Percentiles rank a stretch among this genome's conserved stretches.
phyloP scores from a whole-genome alignment of 371 early-diverging fungal species.

The Apophysomyces ossiformis region DNA sequence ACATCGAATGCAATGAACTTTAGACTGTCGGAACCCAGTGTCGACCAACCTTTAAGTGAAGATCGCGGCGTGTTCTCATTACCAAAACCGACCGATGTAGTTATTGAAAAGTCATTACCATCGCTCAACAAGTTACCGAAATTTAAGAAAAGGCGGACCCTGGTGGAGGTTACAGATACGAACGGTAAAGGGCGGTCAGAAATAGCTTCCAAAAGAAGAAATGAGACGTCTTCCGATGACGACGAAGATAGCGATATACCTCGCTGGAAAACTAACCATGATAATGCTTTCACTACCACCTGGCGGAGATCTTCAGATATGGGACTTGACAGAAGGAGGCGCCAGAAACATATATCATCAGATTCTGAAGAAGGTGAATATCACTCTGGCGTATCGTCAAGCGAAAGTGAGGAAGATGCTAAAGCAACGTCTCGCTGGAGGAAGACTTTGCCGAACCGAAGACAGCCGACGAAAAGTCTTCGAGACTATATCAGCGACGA shows the following conservation, averaged over 20 bases:
- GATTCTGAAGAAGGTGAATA: conserved; percentile 36
- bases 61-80: conserved; percentile 6
- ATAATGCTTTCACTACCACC: neutral
- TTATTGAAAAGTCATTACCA: conserved; percentile 17
- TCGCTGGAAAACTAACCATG: neutral
- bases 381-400: conserved; percentile 27
- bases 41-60: conserved; percentile 17
- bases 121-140: conserved; percentile 35
- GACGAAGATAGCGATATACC: conserved; percentile 5
- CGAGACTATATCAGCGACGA: conserved; percentile 60
- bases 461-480: conserved; percentile 34
- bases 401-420: conserved; percentile 15
- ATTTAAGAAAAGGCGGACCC: conserved; percentile 40
- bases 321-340: neutral
- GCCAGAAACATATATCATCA: neutral
- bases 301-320: neutral
- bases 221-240: conserved; percentile 9
- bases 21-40: conserved; percentile 13
- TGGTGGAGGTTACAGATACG: neutral
- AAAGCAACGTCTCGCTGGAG: conserved; percentile 14
- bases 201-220: neutral
- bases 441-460: conserved; percentile 13
- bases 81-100: conserved; percentile 1
- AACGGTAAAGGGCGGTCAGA: neutral
- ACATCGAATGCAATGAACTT: conserved; percentile 11